phyloP scores from a whole-genome alignment of 2,329 filamentous ascomycete species.

The Nemania serpens region DNA sequence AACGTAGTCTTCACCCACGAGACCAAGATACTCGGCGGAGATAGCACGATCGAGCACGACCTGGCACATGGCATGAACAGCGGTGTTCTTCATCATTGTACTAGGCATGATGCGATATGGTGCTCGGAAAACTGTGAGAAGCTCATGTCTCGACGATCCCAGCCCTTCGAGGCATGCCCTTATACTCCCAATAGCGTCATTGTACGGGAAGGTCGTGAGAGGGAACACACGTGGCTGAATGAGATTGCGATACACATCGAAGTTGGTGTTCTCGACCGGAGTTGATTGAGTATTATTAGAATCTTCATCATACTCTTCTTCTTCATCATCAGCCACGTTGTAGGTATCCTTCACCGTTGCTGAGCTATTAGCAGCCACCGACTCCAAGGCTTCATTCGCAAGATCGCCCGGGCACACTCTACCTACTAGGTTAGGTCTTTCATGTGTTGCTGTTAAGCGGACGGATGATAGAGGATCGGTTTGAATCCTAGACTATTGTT shows the following conservation, averaged over 20 bases:
- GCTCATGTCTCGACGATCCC: background rate
- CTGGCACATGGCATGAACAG: background rate
- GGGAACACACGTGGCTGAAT: background rate
- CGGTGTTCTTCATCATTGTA: background rate
- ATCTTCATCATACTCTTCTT: background rate
- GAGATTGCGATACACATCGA: background rate
- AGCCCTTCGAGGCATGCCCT: background rate
- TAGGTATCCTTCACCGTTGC: background rate
- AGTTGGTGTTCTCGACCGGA: background rate
- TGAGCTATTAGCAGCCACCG: background rate
- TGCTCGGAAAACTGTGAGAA: background rate
- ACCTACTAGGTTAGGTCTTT: no score
- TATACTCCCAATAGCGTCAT: background rate
- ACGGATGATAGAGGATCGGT: no score
- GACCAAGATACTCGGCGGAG: background rate
- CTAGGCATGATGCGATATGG: background rate
- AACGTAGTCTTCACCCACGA: background rate
- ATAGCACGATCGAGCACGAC: background rate
- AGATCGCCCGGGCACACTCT: no score
- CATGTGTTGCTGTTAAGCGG: no score
- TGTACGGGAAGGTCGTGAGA: background rate
- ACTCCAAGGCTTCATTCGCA: slow-evolving; percentile 9
- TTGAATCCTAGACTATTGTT: no score
- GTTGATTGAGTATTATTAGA: background rate
- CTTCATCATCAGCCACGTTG: background rate